phyloP scores from a whole-genome alignment of 148 eudicot genomes.

The Arctostaphylos glauca region DNA sequence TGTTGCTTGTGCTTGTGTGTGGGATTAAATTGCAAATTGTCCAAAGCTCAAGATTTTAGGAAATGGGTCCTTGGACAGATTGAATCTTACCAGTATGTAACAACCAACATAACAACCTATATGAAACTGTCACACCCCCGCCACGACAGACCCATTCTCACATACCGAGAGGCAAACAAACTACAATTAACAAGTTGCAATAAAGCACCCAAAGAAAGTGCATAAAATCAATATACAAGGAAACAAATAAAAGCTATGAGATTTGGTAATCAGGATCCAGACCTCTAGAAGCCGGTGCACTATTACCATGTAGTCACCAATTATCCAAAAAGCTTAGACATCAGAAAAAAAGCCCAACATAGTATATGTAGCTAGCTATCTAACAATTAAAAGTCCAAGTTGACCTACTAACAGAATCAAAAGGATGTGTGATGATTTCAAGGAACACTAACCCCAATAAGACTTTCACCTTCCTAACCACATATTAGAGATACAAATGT shows the following conservation, averaged over 20 bases:
- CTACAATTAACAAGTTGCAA: not conserved
- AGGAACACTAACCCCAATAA: not conserved
- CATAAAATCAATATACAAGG: not conserved
- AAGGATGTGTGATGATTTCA: not conserved
- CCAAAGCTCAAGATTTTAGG: too few relatives aligned
- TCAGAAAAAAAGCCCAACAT: not conserved
- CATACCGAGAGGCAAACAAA: not conserved
- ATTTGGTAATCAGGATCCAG: not conserved
- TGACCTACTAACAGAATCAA: not conserved
- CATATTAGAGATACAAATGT: too few relatives aligned
- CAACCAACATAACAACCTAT: too few relatives aligned
- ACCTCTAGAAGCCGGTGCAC: too few relatives aligned
- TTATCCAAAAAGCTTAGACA: not conserved
- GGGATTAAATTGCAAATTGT: too few relatives aligned
- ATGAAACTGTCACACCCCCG: not conserved
- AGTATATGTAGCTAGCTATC: not conserved
- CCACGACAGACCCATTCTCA: not conserved
- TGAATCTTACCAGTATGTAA: too few relatives aligned
- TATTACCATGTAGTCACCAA: not conserved
- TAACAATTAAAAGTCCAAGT: not conserved
- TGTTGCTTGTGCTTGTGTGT: too few relatives aligned
- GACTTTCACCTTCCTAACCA: not conserved
- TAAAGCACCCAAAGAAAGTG: not conserved
- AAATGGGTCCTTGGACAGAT: too few relatives aligned
- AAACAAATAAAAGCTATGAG: not conserved